These are phyloP conservation scores for Olyra latifolia DNA, from an alignment of 176 grass and related monocot species.

Conservation along the genomic window DNA sequence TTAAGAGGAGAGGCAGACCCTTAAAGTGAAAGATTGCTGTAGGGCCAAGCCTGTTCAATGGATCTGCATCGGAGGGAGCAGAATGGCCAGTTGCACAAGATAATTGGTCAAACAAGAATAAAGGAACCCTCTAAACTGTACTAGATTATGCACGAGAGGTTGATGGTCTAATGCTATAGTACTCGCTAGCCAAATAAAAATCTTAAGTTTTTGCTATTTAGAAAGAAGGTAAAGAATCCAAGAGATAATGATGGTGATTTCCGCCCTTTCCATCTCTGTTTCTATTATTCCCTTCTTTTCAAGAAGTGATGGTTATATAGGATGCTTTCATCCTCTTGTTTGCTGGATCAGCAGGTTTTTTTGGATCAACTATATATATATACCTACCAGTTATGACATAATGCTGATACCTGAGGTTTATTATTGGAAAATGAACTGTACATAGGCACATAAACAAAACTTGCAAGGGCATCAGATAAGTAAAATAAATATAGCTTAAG, in stretches of 20 bases:
- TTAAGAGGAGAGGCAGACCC: too few species aligned
- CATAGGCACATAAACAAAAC: not conserved
- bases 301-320: too few species aligned
- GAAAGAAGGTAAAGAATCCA: not conserved
- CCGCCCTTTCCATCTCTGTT: not conserved
- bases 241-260: conserved; percentile 12
- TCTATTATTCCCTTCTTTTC: too few species aligned
- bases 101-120: not conserved
- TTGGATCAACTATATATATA: not conserved
- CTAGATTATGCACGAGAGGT: not conserved
- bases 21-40: too few species aligned
- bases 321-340: not conserved
- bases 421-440: not conserved
- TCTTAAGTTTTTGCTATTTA: not conserved
- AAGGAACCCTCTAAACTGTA: not conserved
- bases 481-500: too few species aligned
- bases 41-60: too few species aligned
- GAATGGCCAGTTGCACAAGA: too few species aligned
- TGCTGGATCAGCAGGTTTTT: not conserved
- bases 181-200: conserved; percentile 17
- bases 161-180: not conserved
- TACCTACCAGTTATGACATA: not conserved
- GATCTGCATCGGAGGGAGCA: too few species aligned
- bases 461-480: too few species aligned
- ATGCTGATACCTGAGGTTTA: not conserved